Conservation (phyloP, 768 basidiomycete genomes). For the Pleurotus salmoneostramineus region DNA sequence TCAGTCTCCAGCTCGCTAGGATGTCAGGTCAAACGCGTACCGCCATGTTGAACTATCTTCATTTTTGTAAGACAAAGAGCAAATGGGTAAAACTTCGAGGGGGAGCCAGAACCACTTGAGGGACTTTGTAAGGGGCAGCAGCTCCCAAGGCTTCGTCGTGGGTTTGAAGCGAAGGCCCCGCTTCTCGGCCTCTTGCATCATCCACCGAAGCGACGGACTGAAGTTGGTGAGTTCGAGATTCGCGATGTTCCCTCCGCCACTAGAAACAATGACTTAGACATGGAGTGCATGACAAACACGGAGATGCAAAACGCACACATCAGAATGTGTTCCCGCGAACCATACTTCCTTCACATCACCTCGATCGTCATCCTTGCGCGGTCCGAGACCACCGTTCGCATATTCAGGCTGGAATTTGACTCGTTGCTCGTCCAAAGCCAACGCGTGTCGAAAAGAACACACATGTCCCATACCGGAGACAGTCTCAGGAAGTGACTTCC, state of each 20-base stretch:
- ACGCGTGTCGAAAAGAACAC: conserved; percentile 28
- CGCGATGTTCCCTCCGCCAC: conserved; percentile 14
- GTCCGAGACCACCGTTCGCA: conserved; percentile 9
- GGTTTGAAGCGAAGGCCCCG: not conserved
- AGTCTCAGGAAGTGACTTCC: not conserved
- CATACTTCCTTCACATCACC: too few relatives aligned
- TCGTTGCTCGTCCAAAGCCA: conserved; percentile 11
- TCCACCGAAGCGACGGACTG: conserved; percentile 15
- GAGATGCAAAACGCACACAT: conserved; percentile 17
- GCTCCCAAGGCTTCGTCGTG: conserved; percentile 4
- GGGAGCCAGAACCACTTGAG: conserved; percentile 8
- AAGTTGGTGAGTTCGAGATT: conserved; percentile 15
- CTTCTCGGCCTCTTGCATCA: conserved; percentile 15
- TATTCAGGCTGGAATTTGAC: conserved; percentile 31
- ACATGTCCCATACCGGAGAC: conserved; percentile 21
- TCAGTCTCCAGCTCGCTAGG: not conserved
- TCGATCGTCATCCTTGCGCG: conserved; percentile 1
- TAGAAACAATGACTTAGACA: not conserved
- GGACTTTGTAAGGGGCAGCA: conserved; percentile 4
- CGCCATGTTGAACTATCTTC: not conserved
- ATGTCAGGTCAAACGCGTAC: not conserved
- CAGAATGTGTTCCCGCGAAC: too few relatives aligned
- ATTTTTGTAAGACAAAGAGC: not conserved
- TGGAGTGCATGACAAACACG: too few relatives aligned
- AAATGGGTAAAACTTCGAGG: conserved; percentile 11